A percentile compares a stretch with the other conserved stretches of the same genome.
phyloP scores from a whole-genome alignment of 768 basidiomycete genomes.

The Heimioporus sp. region DNA sequence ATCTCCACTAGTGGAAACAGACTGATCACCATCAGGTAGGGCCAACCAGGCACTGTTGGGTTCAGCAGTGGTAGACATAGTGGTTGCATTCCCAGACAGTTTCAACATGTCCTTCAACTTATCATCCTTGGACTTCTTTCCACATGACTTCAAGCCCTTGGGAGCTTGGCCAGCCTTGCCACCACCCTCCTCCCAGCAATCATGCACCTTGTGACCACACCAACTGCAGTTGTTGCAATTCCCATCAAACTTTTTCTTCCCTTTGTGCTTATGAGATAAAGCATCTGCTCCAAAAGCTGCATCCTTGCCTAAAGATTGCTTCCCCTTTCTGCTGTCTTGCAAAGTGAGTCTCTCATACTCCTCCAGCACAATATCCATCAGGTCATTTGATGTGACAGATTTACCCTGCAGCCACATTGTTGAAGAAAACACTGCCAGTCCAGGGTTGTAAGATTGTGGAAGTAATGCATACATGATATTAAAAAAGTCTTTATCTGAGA shows the following conservation, averaged over 20 bases:
- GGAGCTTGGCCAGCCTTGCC: slow-evolving; percentile 1
- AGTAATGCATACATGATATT: too few relatives aligned
- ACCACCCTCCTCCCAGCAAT: slow-evolving; percentile 16
- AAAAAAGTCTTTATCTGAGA: slow-evolving; percentile 31
- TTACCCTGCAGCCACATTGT: too few relatives aligned
- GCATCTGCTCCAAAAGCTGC: slow-evolving; percentile 2
- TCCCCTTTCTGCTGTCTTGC: neutral
- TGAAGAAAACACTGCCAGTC: too few relatives aligned
- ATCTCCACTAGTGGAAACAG: neutral
- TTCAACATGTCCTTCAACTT: too few relatives aligned
- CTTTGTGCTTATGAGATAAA: neutral
- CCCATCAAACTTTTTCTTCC: neutral
- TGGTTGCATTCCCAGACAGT: too few relatives aligned
- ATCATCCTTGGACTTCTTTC: neutral
- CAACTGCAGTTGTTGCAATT: slow-evolving; percentile 5
- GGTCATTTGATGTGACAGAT: too few relatives aligned
- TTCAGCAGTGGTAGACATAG: too few relatives aligned
- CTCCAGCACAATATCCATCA: slow-evolving; percentile 4
- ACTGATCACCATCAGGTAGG: neutral
- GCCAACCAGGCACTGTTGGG: neutral
- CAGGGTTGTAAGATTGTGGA: too few relatives aligned
- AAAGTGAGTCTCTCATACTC: slow-evolving; percentile 16
- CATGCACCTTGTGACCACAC: too few relatives aligned
- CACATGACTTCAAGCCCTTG: neutral
- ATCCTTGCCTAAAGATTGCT: neutral